Conservation (phyloP, 805 yeast species). For the Teunomyces barrocoloradensis region DNA sequence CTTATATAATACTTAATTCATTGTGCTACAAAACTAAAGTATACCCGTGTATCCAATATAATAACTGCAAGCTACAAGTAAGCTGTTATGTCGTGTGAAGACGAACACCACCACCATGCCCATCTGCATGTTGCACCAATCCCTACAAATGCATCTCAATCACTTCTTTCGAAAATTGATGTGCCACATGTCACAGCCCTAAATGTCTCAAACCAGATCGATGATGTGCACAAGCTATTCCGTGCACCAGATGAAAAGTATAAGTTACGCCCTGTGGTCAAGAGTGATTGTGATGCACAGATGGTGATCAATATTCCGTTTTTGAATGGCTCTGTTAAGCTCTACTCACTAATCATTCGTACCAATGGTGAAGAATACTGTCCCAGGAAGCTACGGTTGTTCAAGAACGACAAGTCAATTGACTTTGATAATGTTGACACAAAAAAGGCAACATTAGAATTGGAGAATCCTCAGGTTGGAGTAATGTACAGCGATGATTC, state of each 20-base stretch:
- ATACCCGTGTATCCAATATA: neutral
- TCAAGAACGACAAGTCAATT: constrained; percentile 64
- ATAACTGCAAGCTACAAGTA: neutral
- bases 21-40: neutral
- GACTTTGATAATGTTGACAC: constrained; percentile 66
- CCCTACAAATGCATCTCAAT: constrained; percentile 67
- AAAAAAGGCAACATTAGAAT: constrained; percentile 45
- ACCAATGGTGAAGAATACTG: constrained; percentile 62
- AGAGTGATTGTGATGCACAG: constrained; percentile 82
- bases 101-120: constrained; percentile 26
- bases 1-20: neutral
- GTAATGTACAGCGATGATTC: constrained; percentile 38
- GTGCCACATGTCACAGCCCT: constrained; percentile 58
- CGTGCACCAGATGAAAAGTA: constrained; percentile 51
- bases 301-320: constrained; percentile 77
- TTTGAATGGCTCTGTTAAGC: constrained; percentile 61
- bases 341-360: constrained; percentile 71
- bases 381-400: constrained; percentile 67
- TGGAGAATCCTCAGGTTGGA: constrained; percentile 69
- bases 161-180: constrained; percentile 62
- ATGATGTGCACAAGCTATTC: constrained; percentile 52
- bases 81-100: constrained; percentile 17
- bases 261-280: constrained; percentile 44
- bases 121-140: constrained; percentile 55
- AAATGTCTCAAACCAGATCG: constrained; percentile 55